Conservation (phyloP, 352 stramenopile genomes). For the Globisporangium nunn region DNA sequence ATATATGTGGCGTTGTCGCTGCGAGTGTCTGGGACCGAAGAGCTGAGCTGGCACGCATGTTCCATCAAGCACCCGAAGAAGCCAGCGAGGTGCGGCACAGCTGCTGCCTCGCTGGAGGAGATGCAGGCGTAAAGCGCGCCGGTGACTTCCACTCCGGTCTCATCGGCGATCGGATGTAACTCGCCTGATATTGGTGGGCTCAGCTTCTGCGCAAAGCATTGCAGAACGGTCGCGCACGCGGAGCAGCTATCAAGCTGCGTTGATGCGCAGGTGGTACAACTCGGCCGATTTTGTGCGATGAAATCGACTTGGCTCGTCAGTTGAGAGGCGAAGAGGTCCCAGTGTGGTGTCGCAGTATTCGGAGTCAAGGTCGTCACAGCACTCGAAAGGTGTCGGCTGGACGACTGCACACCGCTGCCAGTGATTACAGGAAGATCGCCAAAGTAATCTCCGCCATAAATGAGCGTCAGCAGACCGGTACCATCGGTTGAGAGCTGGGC, state of each 20-base stretch:
- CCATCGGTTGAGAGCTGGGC: not conserved
- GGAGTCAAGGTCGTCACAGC: not conserved
- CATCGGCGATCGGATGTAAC: not conserved
- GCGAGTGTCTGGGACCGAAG: not conserved
- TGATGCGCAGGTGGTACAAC: not conserved
- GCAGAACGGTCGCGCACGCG: not conserved
- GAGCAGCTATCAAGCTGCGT: not conserved
- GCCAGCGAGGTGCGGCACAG: not conserved
- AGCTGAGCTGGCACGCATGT: conserved; percentile 5
- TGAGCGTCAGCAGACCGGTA: not conserved
- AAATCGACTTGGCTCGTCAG: not conserved
- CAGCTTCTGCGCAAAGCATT: conserved; percentile 5
- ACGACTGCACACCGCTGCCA: not conserved
- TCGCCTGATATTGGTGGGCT: not conserved
- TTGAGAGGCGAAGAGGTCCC: conserved; percentile 1
- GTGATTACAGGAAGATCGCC: conserved; percentile 1
- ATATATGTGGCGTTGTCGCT: conserved; percentile 4
- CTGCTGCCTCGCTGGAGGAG: not conserved
- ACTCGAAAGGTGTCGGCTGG: not conserved
- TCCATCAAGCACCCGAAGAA: conserved; percentile 12
- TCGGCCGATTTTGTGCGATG: not conserved
- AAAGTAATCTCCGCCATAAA: conserved; percentile 7
- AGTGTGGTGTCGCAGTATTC: not conserved
- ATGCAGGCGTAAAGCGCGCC: conserved; percentile 1
- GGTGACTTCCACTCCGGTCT: conserved; percentile 6